Evolutionary conservation across 148 eudicot species (phyloP).

Genomic region (Linanthus parryae): DNA sequence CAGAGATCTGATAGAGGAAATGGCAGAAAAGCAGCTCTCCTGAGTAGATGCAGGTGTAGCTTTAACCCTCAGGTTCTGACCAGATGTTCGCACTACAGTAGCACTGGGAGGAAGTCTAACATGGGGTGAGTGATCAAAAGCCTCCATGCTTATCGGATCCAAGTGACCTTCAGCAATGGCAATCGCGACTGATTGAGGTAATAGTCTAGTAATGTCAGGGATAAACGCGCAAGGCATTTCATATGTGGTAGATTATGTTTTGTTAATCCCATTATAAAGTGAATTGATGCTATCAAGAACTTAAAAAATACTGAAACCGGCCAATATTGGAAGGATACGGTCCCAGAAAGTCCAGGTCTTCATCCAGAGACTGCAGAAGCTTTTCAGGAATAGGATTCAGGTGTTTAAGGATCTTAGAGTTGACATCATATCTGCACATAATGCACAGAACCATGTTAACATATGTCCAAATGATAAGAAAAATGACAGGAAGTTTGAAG

Average conservation of each 20-base stretch:
- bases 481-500: background rate
- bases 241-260: no score
- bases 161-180: slow-evolving; percentile 69
- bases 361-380: slow-evolving; percentile 40
- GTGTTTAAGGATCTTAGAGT: slow-evolving; percentile 43
- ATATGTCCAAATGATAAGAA: no score
- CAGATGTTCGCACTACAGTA: slow-evolving; percentile 1
- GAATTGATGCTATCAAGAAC: no score
- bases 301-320: no score
- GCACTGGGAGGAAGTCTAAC: slow-evolving; percentile 7
- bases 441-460: no score
- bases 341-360: slow-evolving; percentile 69
- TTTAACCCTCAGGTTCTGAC: slow-evolving; percentile 8
- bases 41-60: slow-evolving; percentile 12
- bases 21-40: slow-evolving; percentile 33
- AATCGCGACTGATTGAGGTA: slow-evolving; percentile 49
- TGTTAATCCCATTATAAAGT: no score
- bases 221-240: no score
- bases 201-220: slow-evolving; percentile 32
- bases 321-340: slow-evolving; percentile 80
- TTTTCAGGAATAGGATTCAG: slow-evolving; percentile 45
- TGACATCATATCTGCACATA: slow-evolving; percentile 47
- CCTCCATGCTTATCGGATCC: slow-evolving; percentile 69
- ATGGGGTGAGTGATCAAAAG: slow-evolving; percentile 37
- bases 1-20: slow-evolving; percentile 27